These are phyloP conservation scores for Acidomyces sp. DNA, from an alignment of 495 filamentous ascomycete genomes.

Conservation along the genomic window DNA sequence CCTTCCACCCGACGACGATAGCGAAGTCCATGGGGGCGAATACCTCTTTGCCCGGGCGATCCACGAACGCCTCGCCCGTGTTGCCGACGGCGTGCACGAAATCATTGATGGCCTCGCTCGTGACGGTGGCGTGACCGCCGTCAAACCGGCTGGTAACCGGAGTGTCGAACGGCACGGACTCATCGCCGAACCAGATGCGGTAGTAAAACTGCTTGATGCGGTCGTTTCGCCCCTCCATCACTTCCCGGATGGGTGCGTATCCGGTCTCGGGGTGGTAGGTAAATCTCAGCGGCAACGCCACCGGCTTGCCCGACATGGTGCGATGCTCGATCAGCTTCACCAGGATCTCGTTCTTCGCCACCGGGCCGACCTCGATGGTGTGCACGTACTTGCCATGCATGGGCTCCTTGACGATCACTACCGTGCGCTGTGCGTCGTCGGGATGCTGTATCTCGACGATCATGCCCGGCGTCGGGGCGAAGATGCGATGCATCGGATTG, in stretches of 20 bases:
- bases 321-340: slow-evolving; percentile 82
- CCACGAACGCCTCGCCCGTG: slow-evolving; percentile 96
- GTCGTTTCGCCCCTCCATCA: slow-evolving; percentile 89
- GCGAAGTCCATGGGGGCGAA: slow-evolving; percentile 98
- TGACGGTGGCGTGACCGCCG: slow-evolving; percentile 74
- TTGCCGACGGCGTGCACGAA: slow-evolving; percentile 98
- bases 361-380: slow-evolving; percentile 71
- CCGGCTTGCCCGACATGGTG: slow-evolving; percentile 63
- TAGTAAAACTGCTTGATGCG: slow-evolving; percentile 98
- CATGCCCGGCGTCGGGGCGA: slow-evolving; percentile 71
- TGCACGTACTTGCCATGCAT: slow-evolving; percentile 54
- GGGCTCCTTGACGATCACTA: slow-evolving; percentile 63
- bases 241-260: slow-evolving; percentile 87
- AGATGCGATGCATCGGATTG: slow-evolving; percentile 84
- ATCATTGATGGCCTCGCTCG: slow-evolving; percentile 84
- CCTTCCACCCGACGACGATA: slow-evolving; percentile 97
- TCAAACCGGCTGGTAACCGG: slow-evolving; percentile 75
- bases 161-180: slow-evolving; percentile 67
- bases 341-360: slow-evolving; percentile 61
- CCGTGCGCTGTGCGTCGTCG: slow-evolving; percentile 61
- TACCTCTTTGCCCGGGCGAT: slow-evolving; percentile 86
- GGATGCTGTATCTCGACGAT: slow-evolving; percentile 77
- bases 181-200: slow-evolving; percentile 87
- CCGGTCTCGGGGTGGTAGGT: slow-evolving; percentile 87
- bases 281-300: slow-evolving; percentile 71